Conservation (phyloP, 2,329 filamentous ascomycete genomes). For the Monilinia laxa region DNA sequence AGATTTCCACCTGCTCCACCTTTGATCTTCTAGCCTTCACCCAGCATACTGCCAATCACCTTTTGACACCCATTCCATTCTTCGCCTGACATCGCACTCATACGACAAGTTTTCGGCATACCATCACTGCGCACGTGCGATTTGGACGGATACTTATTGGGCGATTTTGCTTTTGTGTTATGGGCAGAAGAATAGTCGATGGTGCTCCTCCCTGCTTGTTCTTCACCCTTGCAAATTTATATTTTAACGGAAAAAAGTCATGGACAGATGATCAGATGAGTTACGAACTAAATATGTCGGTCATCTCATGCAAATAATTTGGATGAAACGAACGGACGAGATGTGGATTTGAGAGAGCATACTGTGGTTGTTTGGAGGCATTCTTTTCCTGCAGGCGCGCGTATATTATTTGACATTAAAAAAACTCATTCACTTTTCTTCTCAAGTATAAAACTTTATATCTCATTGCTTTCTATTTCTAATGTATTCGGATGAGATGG, state of each 20-base stretch:
- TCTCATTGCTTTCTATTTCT: conserved; percentile 10
- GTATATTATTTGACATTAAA: conserved; percentile 17
- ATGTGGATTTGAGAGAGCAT: conserved; percentile 3
- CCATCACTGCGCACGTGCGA: neutral
- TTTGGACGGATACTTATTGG: neutral
- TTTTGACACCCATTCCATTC: neutral
- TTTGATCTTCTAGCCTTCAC: conserved; percentile 3
- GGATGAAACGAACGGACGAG: conserved; percentile 7
- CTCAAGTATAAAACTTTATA: conserved; percentile 9
- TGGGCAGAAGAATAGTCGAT: neutral
- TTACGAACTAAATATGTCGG: conserved; percentile 7
- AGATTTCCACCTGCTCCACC: conserved; percentile 36
- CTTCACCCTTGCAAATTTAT: neutral
- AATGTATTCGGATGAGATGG: neutral
- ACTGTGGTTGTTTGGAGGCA: conserved; percentile 11
- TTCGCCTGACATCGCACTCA: conserved; percentile 5
- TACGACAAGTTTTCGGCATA: conserved; percentile 1
- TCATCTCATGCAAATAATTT: conserved; percentile 10
- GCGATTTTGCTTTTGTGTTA: neutral
- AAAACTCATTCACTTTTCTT: conserved; percentile 19
- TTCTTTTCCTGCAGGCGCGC: conserved; percentile 19
- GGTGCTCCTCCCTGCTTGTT: neutral
- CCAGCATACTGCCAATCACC: neutral
- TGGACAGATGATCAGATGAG: conserved; percentile 14
- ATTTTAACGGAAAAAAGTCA: conserved; percentile 16